Evolutionary conservation across 2,329 filamentous ascomycete species (phyloP).

Genomic region (Pochonia chlamydosporia): DNA sequence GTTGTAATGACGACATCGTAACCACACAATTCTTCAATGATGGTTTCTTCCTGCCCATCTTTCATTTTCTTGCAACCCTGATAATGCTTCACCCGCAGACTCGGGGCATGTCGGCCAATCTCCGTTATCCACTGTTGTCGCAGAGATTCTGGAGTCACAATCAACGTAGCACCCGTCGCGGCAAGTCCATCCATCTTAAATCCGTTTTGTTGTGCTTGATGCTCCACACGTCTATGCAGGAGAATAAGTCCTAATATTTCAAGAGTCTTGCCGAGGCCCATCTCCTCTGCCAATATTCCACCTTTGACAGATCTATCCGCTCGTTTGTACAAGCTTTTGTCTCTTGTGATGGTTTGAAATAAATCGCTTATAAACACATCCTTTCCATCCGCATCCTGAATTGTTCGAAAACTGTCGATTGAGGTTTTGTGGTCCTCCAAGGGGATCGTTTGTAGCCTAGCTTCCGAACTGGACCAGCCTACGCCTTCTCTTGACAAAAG

Average conservation of each 20-base stretch:
- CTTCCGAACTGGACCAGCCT: constrained; percentile 30
- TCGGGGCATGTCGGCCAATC: constrained; percentile 51
- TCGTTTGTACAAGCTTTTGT: constrained; percentile 38
- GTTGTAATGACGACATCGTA: constrained; percentile 60
- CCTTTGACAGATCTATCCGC: constrained; percentile 40
- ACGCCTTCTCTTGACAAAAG: constrained; percentile 61
- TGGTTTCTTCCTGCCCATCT: constrained; percentile 28
- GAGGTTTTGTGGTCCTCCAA: background rate
- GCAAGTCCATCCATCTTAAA: constrained; percentile 37
- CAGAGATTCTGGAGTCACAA: constrained; percentile 53
- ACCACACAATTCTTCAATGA: constrained; percentile 38
- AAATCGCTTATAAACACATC: constrained; percentile 55
- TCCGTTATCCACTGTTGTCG: constrained; percentile 58
- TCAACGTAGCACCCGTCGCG: constrained; percentile 51
- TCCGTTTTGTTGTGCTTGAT: constrained; percentile 11
- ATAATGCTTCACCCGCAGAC: constrained; percentile 51
- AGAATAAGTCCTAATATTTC: constrained; percentile 68
- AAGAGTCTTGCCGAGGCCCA: constrained; percentile 77
- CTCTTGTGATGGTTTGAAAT: constrained; percentile 51
- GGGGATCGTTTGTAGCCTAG: constrained; percentile 14
- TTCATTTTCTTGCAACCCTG: constrained; percentile 37
- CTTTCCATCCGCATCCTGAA: constrained; percentile 26
- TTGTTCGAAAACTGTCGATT: constrained; percentile 24
- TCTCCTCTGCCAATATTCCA: constrained; percentile 72
- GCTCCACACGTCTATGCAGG: constrained; percentile 39